Percentiles rank a stretch among this genome's conserved stretches.
phyloP scores from a whole-genome alignment of 164 flowering plant genomes.

The Sextonia rubra region DNA sequence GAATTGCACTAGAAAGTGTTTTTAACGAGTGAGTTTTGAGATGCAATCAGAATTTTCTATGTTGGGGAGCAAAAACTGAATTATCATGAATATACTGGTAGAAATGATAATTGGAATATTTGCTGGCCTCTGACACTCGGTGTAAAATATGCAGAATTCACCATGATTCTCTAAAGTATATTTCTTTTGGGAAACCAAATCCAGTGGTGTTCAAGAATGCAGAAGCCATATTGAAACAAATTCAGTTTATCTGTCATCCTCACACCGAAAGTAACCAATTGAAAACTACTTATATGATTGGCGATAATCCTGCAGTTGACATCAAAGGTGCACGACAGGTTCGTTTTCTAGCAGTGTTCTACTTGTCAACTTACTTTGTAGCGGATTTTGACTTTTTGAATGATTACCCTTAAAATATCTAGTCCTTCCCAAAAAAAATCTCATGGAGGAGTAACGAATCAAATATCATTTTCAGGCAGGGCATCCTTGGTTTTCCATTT shows the following conservation, averaged over 20 bases:
- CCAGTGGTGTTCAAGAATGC: slow-evolving; percentile 80
- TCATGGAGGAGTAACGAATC: neutral
- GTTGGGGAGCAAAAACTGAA: neutral
- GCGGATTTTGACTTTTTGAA: neutral
- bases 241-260: slow-evolving; percentile 17
- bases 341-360: slow-evolving; percentile 7
- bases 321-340: slow-evolving; percentile 88
- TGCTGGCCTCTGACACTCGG: neutral
- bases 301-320: slow-evolving; percentile 90
- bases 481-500: slow-evolving; percentile 85
- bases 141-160: slow-evolving; percentile 51
- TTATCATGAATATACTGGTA: neutral
- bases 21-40: slow-evolving; percentile 52
- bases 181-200: slow-evolving; percentile 78
- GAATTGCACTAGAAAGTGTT: slow-evolving; percentile 72
- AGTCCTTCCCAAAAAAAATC: neutral
- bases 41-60: neutral
- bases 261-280: slow-evolving; percentile 26
- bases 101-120: neutral
- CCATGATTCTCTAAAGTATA: slow-evolving; percentile 47
- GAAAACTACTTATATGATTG: slow-evolving; percentile 81
- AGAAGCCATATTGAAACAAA: slow-evolving; percentile 44
- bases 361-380: neutral
- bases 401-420: neutral
- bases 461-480: slow-evolving; percentile 56